Conservation (phyloP, 495 filamentous ascomycete genomes). For the Trichoderma orchidacearum region DNA sequence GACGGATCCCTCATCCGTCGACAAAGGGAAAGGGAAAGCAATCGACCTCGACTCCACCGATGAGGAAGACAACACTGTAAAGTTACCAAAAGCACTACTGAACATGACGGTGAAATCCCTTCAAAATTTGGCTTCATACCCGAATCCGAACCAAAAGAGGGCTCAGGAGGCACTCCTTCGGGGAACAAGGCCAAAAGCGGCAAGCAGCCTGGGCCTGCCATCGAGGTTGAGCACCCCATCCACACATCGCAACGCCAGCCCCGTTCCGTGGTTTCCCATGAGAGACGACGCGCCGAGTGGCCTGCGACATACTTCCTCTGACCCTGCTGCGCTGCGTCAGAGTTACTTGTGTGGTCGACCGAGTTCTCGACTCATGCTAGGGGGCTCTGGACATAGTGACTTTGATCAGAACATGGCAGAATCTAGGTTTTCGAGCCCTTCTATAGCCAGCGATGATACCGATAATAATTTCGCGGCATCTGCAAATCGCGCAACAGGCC, state of each 20-base stretch:
- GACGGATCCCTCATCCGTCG: neutral
- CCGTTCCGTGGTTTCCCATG: neutral
- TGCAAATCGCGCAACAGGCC: neutral
- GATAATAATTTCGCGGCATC: neutral
- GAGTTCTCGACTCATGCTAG: neutral
- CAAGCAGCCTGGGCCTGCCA: constrained; percentile 5
- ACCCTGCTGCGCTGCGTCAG: neutral
- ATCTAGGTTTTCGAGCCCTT: constrained; percentile 3
- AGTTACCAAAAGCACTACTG: constrained; percentile 13
- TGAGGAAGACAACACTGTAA: constrained; percentile 10
- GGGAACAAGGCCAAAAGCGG: constrained; percentile 11
- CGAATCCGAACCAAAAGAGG: constrained; percentile 29
- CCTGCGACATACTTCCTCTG: neutral
- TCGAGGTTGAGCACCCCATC: constrained; percentile 2
- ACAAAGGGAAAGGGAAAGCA: neutral
- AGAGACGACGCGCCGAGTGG: neutral
- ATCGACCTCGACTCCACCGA: constrained; percentile 2
- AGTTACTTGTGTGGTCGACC: neutral
- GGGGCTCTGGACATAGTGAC: neutral
- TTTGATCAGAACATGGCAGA: neutral
- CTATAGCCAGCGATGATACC: constrained; percentile 2
- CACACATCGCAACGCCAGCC: neutral
- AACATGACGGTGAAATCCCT: constrained; percentile 24
- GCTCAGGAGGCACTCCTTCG: constrained; percentile 24
- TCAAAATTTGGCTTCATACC: constrained; percentile 29